A percentile compares a stretch with the other conserved stretches of the same genome.
These are phyloP conservation scores for Starmera dryadoides DNA, from an alignment of 805 yeast species.

Conservation along the genomic window DNA sequence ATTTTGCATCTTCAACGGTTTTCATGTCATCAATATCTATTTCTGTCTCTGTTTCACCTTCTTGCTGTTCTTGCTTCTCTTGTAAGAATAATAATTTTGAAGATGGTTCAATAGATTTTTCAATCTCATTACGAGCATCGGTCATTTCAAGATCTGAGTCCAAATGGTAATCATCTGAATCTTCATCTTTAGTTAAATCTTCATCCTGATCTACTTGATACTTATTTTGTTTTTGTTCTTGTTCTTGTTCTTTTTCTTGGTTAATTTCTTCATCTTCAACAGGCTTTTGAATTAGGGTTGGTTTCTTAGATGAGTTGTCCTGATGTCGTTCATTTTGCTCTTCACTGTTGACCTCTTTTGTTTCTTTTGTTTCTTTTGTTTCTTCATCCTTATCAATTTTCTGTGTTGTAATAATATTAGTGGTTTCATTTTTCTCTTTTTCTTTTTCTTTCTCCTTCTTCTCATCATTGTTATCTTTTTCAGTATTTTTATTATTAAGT, in stretches of 20 bases:
- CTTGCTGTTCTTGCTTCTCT: background rate
- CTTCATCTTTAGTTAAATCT: conserved; percentile 4
- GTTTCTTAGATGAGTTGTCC: background rate
- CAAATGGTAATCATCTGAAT: conserved; percentile 14
- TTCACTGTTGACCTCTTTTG: too few species aligned
- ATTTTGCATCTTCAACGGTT: background rate
- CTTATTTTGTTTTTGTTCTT: background rate
- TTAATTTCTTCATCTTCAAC: background rate
- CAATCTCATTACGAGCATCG: too few species aligned
- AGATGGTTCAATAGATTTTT: background rate
- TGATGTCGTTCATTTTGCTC: too few species aligned
- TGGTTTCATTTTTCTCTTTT: too few species aligned
- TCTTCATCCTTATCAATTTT: too few species aligned
- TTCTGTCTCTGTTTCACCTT: conserved; percentile 5
- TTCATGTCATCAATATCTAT: background rate
- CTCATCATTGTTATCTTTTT: too few species aligned
- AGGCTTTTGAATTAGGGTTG: background rate
- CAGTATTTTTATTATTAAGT: background rate
- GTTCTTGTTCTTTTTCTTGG: conserved; percentile 1
- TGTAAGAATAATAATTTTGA: background rate
- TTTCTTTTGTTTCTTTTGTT: too few species aligned
- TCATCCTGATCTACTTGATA: background rate
- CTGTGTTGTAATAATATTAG: too few species aligned
- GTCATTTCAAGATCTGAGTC: conserved; percentile 1
- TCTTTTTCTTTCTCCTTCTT: too few species aligned